Evolutionary conservation across 768 basidiomycete species (phyloP), one percentile per base, ranked within the genome.

Genomic region (Phanerodontia chrysosporium): DNA sequence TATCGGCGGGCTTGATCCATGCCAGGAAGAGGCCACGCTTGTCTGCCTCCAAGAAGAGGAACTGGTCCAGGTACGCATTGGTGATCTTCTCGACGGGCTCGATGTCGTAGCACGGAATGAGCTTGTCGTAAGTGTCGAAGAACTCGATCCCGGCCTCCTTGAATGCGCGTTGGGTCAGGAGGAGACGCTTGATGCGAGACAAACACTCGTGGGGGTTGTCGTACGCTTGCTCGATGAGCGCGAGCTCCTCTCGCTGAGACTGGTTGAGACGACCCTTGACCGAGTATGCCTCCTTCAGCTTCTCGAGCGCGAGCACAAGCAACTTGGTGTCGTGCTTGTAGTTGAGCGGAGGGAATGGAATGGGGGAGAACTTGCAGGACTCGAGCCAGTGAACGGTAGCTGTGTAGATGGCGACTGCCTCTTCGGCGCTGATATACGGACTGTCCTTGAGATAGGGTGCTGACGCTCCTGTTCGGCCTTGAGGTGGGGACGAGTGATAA

Each of bases 31-130:
- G 75, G 49, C 94, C 93, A 66, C 97, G 90, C 73, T 98, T 98
- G 76, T 99, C 97, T 22, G 95, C 94, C 81, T 99, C 96, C 68
- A 97, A 99, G 83, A 94, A 97, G 56, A 99, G 74, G 85, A 97
- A 98, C 75, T 98, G 96, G 68, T 98, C 96, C 39, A 98, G 84
- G 71, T 98, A 98, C 82, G 97, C 97, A 73, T 98, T 97, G 27
- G 97, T 98, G 64, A 99, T 98, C 85, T 99, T 99, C 79, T 99
- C 97, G 16, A 99, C 94, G 0, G 97, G 97, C 71, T 99, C 97
- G 62, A 99, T 98, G 67, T 98, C 96, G 71, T 99, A 98, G 70
- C 95, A 98, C 25, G 95, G 95, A 66, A 98, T 98, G 66, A 98
- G 83, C 73, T 96, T 98, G 80, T 98, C 95, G 67, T 98, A 96